phyloP scores from a whole-genome alignment of 441 rosid genomes.

The Lepidium campestre region DNA sequence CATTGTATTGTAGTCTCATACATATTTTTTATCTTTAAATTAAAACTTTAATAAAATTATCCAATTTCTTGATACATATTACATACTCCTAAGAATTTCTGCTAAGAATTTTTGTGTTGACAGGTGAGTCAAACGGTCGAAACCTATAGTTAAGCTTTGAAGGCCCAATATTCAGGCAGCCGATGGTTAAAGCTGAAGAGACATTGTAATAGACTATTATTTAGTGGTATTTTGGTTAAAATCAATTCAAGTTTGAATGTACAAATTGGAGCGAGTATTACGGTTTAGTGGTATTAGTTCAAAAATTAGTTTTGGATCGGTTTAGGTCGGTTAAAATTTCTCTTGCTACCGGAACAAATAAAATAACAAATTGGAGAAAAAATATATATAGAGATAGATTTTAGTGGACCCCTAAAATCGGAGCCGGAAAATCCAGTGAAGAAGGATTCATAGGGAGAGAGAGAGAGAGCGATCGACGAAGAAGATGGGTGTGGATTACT shows the following conservation, averaged over 20 bases:
- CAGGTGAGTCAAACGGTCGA: neutral
- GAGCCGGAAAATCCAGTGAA: neutral
- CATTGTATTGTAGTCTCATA: neutral
- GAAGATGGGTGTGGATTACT: conserved; percentile 70
- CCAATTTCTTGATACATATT: neutral
- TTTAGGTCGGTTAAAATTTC: neutral
- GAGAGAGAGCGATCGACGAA: neutral
- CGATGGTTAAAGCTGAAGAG: too few relatives aligned
- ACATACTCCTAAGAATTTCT: too few relatives aligned
- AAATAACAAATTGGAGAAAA: neutral
- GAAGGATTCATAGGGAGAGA: neutral
- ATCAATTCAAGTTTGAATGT: too few relatives aligned
- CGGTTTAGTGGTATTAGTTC: neutral
- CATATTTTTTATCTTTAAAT: neutral
- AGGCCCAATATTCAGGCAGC: too few relatives aligned
- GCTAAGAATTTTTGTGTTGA: neutral
- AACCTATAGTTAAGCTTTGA: too few relatives aligned
- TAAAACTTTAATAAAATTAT: neutral
- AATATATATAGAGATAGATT: neutral
- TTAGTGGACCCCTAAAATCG: neutral
- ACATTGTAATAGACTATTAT: too few relatives aligned
- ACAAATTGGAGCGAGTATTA: too few relatives aligned
- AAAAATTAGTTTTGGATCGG: neutral
- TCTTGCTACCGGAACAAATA: neutral
- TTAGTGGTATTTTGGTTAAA: too few relatives aligned